A percentile compares a stretch with the other conserved stretches of the same genome.
Evolutionary conservation across 768 basidiomycete species (phyloP).

Genomic region (Agaricus bisporus): DNA sequence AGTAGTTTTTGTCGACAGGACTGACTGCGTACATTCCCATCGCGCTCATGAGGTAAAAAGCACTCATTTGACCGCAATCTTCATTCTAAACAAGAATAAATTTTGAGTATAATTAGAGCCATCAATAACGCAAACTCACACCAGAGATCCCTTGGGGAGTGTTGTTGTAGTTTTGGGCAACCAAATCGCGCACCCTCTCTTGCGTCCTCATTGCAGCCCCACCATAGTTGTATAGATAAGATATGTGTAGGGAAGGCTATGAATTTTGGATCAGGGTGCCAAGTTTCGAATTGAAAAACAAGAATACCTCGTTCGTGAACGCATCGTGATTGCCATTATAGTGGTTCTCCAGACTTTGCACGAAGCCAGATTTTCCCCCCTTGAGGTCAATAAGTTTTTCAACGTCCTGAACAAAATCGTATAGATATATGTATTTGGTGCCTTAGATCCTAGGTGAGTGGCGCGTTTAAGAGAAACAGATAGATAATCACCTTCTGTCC

Average conservation of each 20-base stretch:
- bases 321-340: slow-evolving; percentile 64
- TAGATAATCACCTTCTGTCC: slow-evolving; percentile 61
- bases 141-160: slow-evolving; percentile 67
- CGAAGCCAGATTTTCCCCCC: slow-evolving; percentile 64
- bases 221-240: slow-evolving; percentile 71
- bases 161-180: slow-evolving; percentile 55
- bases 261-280: not conserved
- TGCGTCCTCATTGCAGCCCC: slow-evolving; percentile 69
- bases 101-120: not conserved
- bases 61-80: slow-evolving; percentile 89
- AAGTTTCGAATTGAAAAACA: not conserved
- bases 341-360: slow-evolving; percentile 57
- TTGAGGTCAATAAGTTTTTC: slow-evolving; percentile 52
- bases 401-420: slow-evolving; percentile 72
- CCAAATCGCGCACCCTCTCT: slow-evolving; percentile 60
- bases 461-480: not conserved
- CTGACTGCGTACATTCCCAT: slow-evolving; percentile 85
- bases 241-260: slow-evolving; percentile 80
- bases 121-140: slow-evolving; percentile 27
- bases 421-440: slow-evolving; percentile 60
- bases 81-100: slow-evolving; percentile 51
- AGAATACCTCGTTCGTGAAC: slow-evolving; percentile 66
- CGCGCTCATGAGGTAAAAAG: slow-evolving; percentile 80
- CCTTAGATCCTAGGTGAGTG: slow-evolving; percentile 18
- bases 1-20: slow-evolving; percentile 69